Evolutionary conservation across 768 basidiomycete species (phyloP), one percentile per base, ranked within the genome.

Genomic region (Amanita rubescens): DNA sequence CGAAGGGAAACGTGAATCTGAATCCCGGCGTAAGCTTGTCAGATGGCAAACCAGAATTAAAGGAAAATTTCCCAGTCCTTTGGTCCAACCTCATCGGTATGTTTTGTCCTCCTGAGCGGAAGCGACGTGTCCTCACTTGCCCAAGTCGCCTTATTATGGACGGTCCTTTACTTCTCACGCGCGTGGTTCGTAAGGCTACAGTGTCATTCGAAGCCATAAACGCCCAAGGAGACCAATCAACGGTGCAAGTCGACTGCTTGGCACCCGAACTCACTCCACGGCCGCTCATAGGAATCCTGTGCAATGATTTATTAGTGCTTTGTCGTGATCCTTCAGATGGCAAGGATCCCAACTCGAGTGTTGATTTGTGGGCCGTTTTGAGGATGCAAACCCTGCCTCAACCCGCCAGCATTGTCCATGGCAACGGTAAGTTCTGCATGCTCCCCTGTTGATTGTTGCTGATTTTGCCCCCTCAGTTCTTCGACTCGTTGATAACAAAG

Each of bases 331-430:
- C 90, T 9, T 82, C 87, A 10, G 84, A 85, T 37, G 90, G 89
- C 42, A 78, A 79, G 58, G 94, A 95, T 58, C 83, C 81, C 20
- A 71, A 74, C 43, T 84, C 81, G 3, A 69, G 64, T 20, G 92
- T 97, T 27, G 94, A 98, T 64, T 75, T 98, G n/a, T 97, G 92
- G 87, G 94, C 94, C 32, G 95, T 97, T 30, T 71, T 98, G 56
- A 79, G 95, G 39, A 93, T 99, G 92, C 92, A 94, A 67, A 95
- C 94, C 0, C 65, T 93, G 41, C 85, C 87, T 5, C 90, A 94
- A 62, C 93, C 90, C 5, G 92, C 90, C 15, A 91, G 87, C 58
- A 89, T 94, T 53, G 87, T 91, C 22, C 87, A 93, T 65, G 90
- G 89, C 38, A 93, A 88, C 65, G 81, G 90, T 88, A 64, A 58